Evolutionary conservation across 768 basidiomycete genomes (phyloP).

Genomic region (Boletus fagicola): DNA sequence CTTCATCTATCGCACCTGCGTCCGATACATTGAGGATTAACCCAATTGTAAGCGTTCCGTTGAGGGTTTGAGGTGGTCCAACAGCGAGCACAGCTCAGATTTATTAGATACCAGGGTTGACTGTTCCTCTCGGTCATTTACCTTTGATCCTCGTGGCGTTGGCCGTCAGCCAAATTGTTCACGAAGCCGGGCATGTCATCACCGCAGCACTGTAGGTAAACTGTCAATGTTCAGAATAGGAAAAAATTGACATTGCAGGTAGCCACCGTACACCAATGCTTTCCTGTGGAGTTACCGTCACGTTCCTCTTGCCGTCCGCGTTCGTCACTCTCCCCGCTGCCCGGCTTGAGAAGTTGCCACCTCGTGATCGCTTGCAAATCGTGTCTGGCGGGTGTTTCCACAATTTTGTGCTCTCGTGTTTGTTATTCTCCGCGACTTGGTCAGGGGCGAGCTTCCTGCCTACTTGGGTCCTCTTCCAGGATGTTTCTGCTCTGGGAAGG

Average conservation of each 20-base stretch:
- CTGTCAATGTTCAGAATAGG: not conserved
- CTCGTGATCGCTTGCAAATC: conserved; percentile 53
- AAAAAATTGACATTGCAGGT: conserved; percentile 1
- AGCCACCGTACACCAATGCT: conserved; percentile 68
- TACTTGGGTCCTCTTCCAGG: conserved; percentile 45
- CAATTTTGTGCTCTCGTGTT: conserved; percentile 60
- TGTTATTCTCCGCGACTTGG: conserved; percentile 41
- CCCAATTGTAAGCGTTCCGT: conserved; percentile 32
- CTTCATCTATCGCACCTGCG: not conserved
- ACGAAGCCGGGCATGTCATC: conserved; percentile 80
- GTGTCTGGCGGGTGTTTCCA: conserved; percentile 76
- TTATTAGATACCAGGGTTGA: conserved; percentile 75
- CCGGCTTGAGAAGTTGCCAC: conserved; percentile 38
- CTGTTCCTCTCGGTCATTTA: conserved; percentile 70
- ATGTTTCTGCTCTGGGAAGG: conserved; percentile 50
- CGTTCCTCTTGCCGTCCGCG: conserved; percentile 66
- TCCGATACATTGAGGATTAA: conserved; percentile 17
- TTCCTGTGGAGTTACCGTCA: conserved; percentile 59
- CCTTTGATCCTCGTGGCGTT: conserved; percentile 64
- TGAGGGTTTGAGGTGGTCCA: not conserved
- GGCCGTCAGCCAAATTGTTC: conserved; percentile 63
- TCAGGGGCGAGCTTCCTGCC: conserved; percentile 28
- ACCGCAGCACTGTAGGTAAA: conserved; percentile 66
- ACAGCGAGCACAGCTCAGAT: conserved; percentile 1
- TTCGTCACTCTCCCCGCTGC: conserved; percentile 61